Evolutionary conservation across 208 protist genomes (phyloP), one percentile per base, ranked within the genome.

Genomic region (Wallacemonas sp.): DNA sequence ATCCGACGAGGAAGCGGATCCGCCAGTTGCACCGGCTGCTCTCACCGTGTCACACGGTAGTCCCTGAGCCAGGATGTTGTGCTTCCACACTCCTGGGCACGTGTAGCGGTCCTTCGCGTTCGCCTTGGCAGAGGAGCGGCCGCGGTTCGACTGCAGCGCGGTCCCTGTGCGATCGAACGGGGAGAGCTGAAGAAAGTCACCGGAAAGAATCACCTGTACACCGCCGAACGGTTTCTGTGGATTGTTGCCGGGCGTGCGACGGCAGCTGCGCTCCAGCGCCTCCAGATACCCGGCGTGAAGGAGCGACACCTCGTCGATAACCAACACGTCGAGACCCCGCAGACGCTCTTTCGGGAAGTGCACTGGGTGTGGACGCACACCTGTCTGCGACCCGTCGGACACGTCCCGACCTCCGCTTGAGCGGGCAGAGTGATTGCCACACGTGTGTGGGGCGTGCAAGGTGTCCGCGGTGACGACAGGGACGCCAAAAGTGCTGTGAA

Each of bases 121-220:
- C n/a, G n/a, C n/a, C n/a, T n/a, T n/a, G n/a, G n/a, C n/a, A n/a
- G n/a, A n/a, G n/a, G 52, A 10, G 52, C 22, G 13, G 34, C 24
- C 5, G 13, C 22, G 5, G 22, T 10, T 12, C 52, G 24, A 15
- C 17, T 13, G 8, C 22, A 58, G 52, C 52, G 27, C 10, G 9
- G 6, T 32, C 22, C 22, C 9, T n/a, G 30, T 24, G 50, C 54
- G 36, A 17, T 62, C 55, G 21, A 76, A 69, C 19, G 66, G 68
- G 26, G 70, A 81, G 6, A 95, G 77, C 68, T 95, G 87, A 60
- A 94, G 69, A 77, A 96, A 96, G 63, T 96, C 91, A 34, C 91
- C 91, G 29, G 68, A 91, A 1, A 93, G 61, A 67, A 96, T 85
- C 5, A 96, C 33, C 42, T 94, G 91, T 55, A 94, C 83, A 17